Conservation (phyloP, 2,329 filamentous ascomycete genomes). For the Myriangium duriaei region DNA sequence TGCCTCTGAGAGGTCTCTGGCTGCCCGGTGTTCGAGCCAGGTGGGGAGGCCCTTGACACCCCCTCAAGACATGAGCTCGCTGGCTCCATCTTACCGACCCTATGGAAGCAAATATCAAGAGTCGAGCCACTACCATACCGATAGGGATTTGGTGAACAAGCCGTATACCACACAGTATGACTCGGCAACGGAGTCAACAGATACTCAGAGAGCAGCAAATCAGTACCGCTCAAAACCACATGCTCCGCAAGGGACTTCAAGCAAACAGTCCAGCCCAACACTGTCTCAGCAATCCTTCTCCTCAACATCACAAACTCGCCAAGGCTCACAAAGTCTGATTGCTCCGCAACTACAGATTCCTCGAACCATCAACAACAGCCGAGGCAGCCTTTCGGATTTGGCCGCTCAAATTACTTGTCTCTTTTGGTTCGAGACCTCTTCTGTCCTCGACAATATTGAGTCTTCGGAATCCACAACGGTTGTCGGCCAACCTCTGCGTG, state of each 20-base stretch:
- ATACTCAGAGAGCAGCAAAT: not conserved
- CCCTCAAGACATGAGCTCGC: slow-evolving; percentile 24
- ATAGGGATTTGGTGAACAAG: slow-evolving; percentile 9
- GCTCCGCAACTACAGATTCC: slow-evolving; percentile 55
- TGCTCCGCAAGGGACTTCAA: not conserved
- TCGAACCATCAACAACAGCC: slow-evolving; percentile 58
- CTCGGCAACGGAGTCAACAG: slow-evolving; percentile 7
- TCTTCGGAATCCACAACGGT: slow-evolving; percentile 25
- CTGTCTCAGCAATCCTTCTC: slow-evolving; percentile 8
- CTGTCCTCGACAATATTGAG: slow-evolving; percentile 65
- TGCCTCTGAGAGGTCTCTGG: slow-evolving; percentile 12
- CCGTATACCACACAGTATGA: slow-evolving; percentile 7
- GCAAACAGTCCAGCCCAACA: slow-evolving; percentile 8
- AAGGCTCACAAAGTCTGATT: slow-evolving; percentile 26
- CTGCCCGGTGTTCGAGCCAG: slow-evolving; percentile 10
- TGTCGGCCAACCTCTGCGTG: slow-evolving; percentile 43
- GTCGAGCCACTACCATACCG: slow-evolving; percentile 16
- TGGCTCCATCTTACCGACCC: slow-evolving; percentile 14
- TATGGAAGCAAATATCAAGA: slow-evolving; percentile 18
- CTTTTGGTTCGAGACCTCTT: slow-evolving; percentile 90
- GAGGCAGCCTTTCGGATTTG: slow-evolving; percentile 69
- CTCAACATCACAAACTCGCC: slow-evolving; percentile 10
- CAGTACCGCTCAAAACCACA: slow-evolving; percentile 6
- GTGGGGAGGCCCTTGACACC: slow-evolving; percentile 21
- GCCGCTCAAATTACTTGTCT: slow-evolving; percentile 85